A percentile compares a stretch with the other conserved stretches of the same genome.
phyloP scores from a whole-genome alignment of 148 eudicot species.

The Cornus controversa region DNA sequence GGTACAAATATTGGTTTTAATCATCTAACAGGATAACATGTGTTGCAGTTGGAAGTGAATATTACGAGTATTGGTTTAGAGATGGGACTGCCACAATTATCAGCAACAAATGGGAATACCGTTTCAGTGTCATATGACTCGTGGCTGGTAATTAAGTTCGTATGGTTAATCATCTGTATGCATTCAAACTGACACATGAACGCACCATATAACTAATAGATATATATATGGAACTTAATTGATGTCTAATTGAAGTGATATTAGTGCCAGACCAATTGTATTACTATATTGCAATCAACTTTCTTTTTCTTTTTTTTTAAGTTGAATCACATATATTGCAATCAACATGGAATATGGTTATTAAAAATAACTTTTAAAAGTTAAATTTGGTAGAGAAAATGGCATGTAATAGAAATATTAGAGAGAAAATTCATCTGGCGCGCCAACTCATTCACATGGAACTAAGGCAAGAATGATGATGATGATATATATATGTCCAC shows the following conservation, averaged over 20 bases:
- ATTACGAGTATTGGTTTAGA: neutral
- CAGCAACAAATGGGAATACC: conserved; percentile 13
- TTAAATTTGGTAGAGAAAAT: too few species aligned
- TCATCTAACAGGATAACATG: neutral
- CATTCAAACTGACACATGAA: neutral
- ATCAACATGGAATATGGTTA: too few species aligned
- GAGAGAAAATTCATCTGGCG: too few species aligned
- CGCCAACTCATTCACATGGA: too few species aligned
- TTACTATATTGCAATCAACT: too few species aligned
- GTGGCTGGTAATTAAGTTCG: conserved; percentile 27
- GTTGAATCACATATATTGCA: too few species aligned
- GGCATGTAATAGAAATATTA: too few species aligned
- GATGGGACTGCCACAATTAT: conserved; percentile 24
- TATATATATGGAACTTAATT: neutral
- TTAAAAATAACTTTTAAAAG: too few species aligned
- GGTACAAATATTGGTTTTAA: neutral
- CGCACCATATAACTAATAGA: neutral
- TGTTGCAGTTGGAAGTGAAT: conserved; percentile 16
- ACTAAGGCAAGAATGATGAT: too few species aligned
- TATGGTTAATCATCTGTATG: neutral
- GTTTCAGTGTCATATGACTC: conserved; percentile 13
- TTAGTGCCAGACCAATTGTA: too few species aligned
- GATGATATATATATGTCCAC: too few species aligned
- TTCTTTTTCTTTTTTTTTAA: too few species aligned
- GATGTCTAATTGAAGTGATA: neutral